Evolutionary conservation across 176 grass and related monocot species (phyloP).

Genomic region (Neostapfia colusana): DNA sequence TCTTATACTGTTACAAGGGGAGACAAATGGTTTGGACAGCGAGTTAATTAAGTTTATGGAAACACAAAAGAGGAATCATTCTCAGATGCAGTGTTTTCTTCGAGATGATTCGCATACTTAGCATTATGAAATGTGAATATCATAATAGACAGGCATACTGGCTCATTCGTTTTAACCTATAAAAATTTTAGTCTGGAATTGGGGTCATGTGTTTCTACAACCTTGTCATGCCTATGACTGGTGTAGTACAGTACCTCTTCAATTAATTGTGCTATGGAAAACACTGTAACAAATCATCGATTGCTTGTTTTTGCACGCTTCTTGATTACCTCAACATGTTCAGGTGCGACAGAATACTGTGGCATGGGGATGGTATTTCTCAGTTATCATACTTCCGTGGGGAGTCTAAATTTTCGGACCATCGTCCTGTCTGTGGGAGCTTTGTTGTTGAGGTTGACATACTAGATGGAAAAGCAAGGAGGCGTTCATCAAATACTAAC

Average conservation of each 20-base stretch:
- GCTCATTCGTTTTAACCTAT: neutral
- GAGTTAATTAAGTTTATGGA: neutral
- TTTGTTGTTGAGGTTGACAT: slow-evolving; percentile 57
- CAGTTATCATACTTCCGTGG: slow-evolving; percentile 64
- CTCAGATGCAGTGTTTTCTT: neutral
- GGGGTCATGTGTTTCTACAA: neutral
- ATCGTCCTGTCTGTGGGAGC: slow-evolving; percentile 67
- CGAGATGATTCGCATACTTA: neutral
- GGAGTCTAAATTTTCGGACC: slow-evolving; percentile 77
- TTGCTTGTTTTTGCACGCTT: neutral
- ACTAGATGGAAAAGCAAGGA: slow-evolving; percentile 50
- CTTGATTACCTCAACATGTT: slow-evolving; percentile 26
- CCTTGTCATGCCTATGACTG: neutral
- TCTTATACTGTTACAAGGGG: neutral
- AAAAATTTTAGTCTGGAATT: neutral
- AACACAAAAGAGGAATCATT: slow-evolving; percentile 19
- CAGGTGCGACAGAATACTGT: slow-evolving; percentile 87
- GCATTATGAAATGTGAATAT: neutral
- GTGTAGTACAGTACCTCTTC: neutral
- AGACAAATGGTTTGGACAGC: slow-evolving; percentile 1
- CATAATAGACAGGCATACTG: neutral
- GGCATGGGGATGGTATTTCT: slow-evolving; percentile 60
- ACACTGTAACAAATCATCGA: neutral
- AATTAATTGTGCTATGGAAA: neutral
- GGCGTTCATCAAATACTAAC: slow-evolving; percentile 47